phyloP scores from a whole-genome alignment of 1,284 basidiomycete species.

The Trametes versicolor region DNA sequence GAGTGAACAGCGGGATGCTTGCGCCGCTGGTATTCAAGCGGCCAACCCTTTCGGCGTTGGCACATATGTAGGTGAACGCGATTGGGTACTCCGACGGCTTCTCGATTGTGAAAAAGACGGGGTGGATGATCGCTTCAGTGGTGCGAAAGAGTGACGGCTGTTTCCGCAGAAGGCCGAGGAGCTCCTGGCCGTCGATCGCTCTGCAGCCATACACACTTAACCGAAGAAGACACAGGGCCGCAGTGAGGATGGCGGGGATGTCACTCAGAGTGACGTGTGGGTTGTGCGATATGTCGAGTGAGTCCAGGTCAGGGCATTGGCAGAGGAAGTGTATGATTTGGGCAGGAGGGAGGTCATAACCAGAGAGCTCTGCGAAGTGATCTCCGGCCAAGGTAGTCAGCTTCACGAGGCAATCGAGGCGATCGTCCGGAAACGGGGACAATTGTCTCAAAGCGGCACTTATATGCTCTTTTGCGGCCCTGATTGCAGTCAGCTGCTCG shows the following conservation, averaged over 20 bases:
- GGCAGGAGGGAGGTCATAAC: not conserved
- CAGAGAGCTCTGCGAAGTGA: not conserved
- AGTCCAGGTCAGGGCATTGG: not conserved
- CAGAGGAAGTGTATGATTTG: not conserved
- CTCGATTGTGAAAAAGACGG: not conserved
- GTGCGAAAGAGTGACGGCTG: not conserved
- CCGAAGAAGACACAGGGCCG: not conserved
- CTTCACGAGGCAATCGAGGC: not conserved
- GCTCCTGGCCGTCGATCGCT: not conserved
- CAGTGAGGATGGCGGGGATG: not conserved
- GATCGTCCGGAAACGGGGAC: not conserved
- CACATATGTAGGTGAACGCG: constrained; percentile 1
- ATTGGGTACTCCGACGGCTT: not conserved
- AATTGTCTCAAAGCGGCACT: not conserved
- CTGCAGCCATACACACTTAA: not conserved
- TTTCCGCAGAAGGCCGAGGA: not conserved
- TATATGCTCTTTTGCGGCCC: not conserved
- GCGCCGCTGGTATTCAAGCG: not conserved
- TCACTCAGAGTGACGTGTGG: not conserved
- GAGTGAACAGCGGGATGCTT: not conserved
- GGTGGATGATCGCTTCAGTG: not conserved
- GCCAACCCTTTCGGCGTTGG: not conserved
- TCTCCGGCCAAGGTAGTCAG: not conserved
- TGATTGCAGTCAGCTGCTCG: too few relatives aligned
- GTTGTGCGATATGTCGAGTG: not conserved